Evolutionary conservation across 768 basidiomycete genomes (phyloP), one percentile per base, ranked within the genome.

Genomic region (Lentinula sp.): DNA sequence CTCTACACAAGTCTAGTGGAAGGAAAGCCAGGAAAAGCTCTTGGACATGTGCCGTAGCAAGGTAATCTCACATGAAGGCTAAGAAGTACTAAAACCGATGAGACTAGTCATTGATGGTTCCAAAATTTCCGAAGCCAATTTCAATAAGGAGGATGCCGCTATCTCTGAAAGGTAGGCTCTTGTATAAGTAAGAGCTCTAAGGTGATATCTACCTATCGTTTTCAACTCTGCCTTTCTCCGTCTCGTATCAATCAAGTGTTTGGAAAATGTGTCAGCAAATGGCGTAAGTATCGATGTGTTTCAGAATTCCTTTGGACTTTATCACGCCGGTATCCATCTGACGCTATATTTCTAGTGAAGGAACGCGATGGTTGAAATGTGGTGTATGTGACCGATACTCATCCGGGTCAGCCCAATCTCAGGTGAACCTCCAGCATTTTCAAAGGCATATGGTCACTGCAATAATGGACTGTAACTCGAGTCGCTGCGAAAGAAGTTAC

Each of bases 381-480:
- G 84, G 85, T 66, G 89, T 91, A 72, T 59, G 74, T 65, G 70
- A 73, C 34, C 2, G 5, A 2, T 31, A 10, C 42, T 53, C 21
- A n/a, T 9, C 13, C 37, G 31, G 16, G 35, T 37, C n/a, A 40
- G 4, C 49, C 32, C 1, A 43, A 23, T 35, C 42, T 69, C 16
- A 21, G n/a, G 37, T 54, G 54, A 28, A 49, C 60, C 28, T 63
- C 40, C 62, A 91, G 89, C 89, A 91, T 70, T 91, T 91, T 69
- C 89, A 91, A 72, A 84, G 89, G 57, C 89, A 89, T 64, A 71
- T 85, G 42, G 80, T 91, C 62, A 76, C 85, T 54, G 89, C 87
- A 56, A 88, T 91, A 72, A 76, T 86, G 72, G 89, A 91, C 70
- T 91, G 89, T 75, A 83, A 84, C 69, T 84, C 82, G 9, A 67